Conservation (phyloP, 2,329 filamentous ascomycete species). For the Colletotrichum sp. region DNA sequence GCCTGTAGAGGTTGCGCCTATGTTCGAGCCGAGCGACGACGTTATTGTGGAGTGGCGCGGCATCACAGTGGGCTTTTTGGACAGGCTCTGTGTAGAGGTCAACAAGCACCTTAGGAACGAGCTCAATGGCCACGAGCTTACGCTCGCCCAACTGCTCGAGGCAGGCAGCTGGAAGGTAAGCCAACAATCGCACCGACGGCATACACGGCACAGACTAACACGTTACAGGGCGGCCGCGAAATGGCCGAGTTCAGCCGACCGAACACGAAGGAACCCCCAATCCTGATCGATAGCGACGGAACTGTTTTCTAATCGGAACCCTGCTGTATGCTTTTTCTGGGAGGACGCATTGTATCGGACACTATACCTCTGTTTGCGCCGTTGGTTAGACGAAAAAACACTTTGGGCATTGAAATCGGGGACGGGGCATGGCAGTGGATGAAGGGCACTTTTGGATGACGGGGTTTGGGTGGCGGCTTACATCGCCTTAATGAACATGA, state of each 20-base stretch:
- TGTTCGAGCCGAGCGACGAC: conserved; percentile 59
- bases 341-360: conserved; percentile 14
- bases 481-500: conserved; percentile 15
- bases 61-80: conserved; percentile 61
- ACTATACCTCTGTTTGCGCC: conserved; percentile 14
- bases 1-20: conserved; percentile 47
- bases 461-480: not conserved
- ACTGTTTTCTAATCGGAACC: conserved; percentile 77
- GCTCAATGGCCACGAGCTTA: conserved; percentile 74
- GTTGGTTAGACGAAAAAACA: not conserved
- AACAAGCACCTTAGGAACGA: conserved; percentile 67
- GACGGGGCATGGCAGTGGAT: not conserved
- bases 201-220: not conserved
- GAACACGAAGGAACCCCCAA: conserved; percentile 95
- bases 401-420: not conserved
- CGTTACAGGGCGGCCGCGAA: conserved; percentile 79
- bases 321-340: not conserved
- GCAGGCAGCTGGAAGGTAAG: conserved; percentile 97
- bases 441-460: not conserved
- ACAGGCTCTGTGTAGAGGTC: conserved; percentile 44
- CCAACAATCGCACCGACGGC: not conserved
- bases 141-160: conserved; percentile 87
- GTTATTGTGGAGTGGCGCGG: conserved; percentile 67
- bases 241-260: conserved; percentile 94
- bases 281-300: conserved; percentile 94